Conservation (phyloP, 1,284 basidiomycete species). For the Acaromyces ingoldii region DNA sequence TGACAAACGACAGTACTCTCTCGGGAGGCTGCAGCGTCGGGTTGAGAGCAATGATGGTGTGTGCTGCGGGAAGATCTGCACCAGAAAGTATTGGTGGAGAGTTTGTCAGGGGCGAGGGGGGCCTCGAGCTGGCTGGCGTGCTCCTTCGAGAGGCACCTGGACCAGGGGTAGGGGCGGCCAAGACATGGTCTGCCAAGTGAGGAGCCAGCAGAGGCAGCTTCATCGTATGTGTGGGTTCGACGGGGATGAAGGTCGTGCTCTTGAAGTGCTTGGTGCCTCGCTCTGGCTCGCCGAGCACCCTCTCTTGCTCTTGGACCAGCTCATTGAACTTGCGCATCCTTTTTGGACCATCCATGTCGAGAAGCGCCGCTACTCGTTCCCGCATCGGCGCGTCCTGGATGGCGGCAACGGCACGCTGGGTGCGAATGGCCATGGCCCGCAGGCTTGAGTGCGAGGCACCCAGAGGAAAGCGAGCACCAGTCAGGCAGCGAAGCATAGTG, state of each 20-base stretch:
- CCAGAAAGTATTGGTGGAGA: neutral
- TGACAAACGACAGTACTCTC: constrained; percentile 40
- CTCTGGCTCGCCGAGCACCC: constrained; percentile 16
- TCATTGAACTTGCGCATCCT: constrained; percentile 55
- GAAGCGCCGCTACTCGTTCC: constrained; percentile 53
- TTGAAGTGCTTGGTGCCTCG: constrained; percentile 54
- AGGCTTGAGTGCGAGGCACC: constrained; percentile 56
- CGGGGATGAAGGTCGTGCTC: constrained; percentile 54
- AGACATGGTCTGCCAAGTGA: constrained; percentile 16
- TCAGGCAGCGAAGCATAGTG: constrained; percentile 57
- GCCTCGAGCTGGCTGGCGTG: constrained; percentile 15
- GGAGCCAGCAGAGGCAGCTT: constrained; percentile 45
- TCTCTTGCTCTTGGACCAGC: constrained; percentile 26
- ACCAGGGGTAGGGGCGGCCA: neutral
- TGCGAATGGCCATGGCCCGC: constrained; percentile 54
- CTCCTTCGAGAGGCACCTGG: neutral
- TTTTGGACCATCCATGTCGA: constrained; percentile 55
- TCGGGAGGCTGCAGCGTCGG: constrained; percentile 33
- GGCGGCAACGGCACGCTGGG: constrained; percentile 54
- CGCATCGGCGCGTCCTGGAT: constrained; percentile 53
- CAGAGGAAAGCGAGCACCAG: constrained; percentile 57
- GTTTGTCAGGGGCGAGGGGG: constrained; percentile 6
- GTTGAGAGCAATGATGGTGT: constrained; percentile 34
- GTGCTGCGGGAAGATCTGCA: neutral
- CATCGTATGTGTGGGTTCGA: constrained; percentile 56